Base-by-base conservation (phyloP, 2,329 filamentous ascomycete genomes). In the Bipolaris gigantea region DNA sequence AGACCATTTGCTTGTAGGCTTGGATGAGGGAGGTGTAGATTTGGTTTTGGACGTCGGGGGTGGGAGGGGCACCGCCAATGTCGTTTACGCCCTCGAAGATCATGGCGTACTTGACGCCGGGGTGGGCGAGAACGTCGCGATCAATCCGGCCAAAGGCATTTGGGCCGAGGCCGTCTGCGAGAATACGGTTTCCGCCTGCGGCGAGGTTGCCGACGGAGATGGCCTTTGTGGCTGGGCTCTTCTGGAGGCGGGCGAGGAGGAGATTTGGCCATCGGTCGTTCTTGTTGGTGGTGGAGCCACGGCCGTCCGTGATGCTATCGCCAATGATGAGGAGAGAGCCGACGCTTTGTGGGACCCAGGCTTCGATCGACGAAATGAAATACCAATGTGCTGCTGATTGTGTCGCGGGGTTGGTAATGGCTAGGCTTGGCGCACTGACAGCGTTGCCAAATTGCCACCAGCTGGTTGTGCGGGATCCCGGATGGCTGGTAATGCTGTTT, bases 71-170 rank as follows among this genome's bases (percentile, higher is more conserved):
- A 1, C 71, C 75, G 3, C 86, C 86, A 51, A 89, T 88, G 63
- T 89, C 86, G 34, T 70, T 70, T 25, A 89, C 85, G 18, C 86
- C 86, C 69, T 87, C 84, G 66, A 88, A 89, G 34, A 89, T 78
- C 74, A 89, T 80, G 19, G 82, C 82, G 63, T 86, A 88, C 60
- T 77, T 77, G 2, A 85, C 80, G 4, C 82, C 82, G 0, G 81
- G 77, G 30, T 84, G 81, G 0, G 80, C 70, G 2, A 89, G 76
- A 2, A 87, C 81, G 65, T 89, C 86, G n/a, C 86, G 80, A 65
- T 86, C 81, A 57, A 88, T 80, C 4, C 86, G 82, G 36, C 79
- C 76, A 30, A 87, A 73, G 0, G 83, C 80, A 34, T 82, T 84
- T 2, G 86, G 86, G 0, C 87, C 86, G 0, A 87, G 76, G 0